Conservation (phyloP, 2,329 filamentous ascomycete genomes). For the Daldinia eschscholtzii region DNA sequence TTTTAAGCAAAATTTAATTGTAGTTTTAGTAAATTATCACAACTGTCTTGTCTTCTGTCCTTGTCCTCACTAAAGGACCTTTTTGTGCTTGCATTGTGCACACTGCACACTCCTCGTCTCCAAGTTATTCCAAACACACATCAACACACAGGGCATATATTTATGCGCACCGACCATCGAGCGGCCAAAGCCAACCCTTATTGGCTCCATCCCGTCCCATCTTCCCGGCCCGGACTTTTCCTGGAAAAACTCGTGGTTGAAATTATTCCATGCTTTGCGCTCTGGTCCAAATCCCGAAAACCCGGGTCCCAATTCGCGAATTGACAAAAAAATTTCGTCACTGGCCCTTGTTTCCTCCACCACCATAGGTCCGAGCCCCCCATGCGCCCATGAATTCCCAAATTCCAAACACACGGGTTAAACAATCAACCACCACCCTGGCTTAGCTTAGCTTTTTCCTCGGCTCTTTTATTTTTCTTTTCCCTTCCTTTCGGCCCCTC, state of each 20-base stretch:
- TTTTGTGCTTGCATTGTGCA: background rate
- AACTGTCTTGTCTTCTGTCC: background rate
- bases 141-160: slow-evolving; percentile 3
- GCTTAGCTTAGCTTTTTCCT: slow-evolving; percentile 2
- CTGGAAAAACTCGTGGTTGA: slow-evolving; percentile 20
- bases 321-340: slow-evolving; percentile 2
- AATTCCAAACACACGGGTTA: slow-evolving; percentile 10
- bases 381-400: no score
- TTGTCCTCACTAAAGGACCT: background rate
- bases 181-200: background rate
- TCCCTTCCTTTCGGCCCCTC: background rate
- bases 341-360: background rate
- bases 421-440: background rate
- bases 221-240: slow-evolving; percentile 24
- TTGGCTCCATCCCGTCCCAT: slow-evolving; percentile 15
- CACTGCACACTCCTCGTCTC: slow-evolving; percentile 1
- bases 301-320: slow-evolving; percentile 28
- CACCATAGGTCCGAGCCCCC: background rate
- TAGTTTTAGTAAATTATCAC: slow-evolving; percentile 8
- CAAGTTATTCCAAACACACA: slow-evolving; percentile 11
- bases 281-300: slow-evolving; percentile 21
- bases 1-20: slow-evolving; percentile 1
- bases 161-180: slow-evolving; percentile 10
- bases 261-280: slow-evolving; percentile 4
- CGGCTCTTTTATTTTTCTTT: background rate